Conservation (phyloP, 2,329 filamentous ascomycete genomes). For the Fusarium xylarioides region DNA sequence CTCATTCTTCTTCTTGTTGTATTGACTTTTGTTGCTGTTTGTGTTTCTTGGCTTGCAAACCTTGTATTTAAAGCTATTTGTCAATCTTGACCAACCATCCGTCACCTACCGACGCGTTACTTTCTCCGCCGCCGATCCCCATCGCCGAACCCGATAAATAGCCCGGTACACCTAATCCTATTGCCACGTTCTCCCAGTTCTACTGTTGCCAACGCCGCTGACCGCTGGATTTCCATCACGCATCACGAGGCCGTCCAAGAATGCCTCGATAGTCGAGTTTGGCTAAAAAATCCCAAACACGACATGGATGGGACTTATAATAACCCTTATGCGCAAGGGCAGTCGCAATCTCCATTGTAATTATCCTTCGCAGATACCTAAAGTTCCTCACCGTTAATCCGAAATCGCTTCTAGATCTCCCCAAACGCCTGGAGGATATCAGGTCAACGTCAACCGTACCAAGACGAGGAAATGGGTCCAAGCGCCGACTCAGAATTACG, state of each 20-base stretch:
- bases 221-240: background rate
- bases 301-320: slow-evolving; percentile 46
- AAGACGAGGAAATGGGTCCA: slow-evolving; percentile 97
- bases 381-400: slow-evolving; percentile 19
- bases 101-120: slow-evolving; percentile 10
- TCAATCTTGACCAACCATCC: slow-evolving; percentile 17
- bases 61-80: slow-evolving; percentile 28
- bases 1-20: slow-evolving; percentile 12
- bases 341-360: slow-evolving; percentile 44
- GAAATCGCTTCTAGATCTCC: slow-evolving; percentile 39
- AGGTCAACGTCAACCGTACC: slow-evolving; percentile 84
- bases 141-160: slow-evolving; percentile 28
- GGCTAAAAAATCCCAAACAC: slow-evolving; percentile 21
- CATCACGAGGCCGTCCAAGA: slow-evolving; percentile 25
- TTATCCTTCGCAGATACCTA: background rate
- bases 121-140: slow-evolving; percentile 18
- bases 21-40: slow-evolving; percentile 1
- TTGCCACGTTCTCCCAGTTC: slow-evolving; percentile 3
- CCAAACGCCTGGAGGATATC: slow-evolving; percentile 62
- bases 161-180: slow-evolving; percentile 16
- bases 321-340: slow-evolving; percentile 42
- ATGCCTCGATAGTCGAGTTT: slow-evolving; percentile 36
- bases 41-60: slow-evolving; percentile 8
- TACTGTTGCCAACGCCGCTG: slow-evolving; percentile 10
- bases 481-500: slow-evolving; percentile 85